Base-by-base conservation (phyloP, 805 yeast genomes). In the Wickerhamomyces alni region DNA sequence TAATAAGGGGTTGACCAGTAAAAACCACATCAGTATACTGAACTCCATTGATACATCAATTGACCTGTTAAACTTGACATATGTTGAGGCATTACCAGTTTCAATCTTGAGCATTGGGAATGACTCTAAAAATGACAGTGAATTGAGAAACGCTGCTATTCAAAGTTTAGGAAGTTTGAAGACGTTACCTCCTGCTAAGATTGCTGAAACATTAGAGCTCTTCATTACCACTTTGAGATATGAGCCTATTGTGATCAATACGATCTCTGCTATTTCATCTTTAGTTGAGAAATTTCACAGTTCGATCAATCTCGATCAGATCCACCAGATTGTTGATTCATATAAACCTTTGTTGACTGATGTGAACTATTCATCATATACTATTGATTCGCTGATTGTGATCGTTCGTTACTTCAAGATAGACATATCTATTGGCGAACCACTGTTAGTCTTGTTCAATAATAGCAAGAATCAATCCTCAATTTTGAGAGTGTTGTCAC, bases 91-190 rank as follows among this genome's bases (percentile, higher is more conserved):
- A 1, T 29, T 55, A 17, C 41, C 48, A 1, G 35, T 42, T 8
- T 50, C 66, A 24, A 66, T 70, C 3, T 48, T 62, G 10, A 50
- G 55, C 2, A 59, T 61, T 29, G 69, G 66, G 5, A 39, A 52
- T 0, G 52, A 61, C 2, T 42, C 64, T 3, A 60, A 67, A 30
- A 52, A 56, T 24, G 69, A 59, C 32, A 54, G 64, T 40, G 70
- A 64, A 27, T 48, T 65, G 6, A 52, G 70, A 42, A 65, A 60
- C 31, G 44, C 46, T n/a, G 66, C 71, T 1, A 55, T 66, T 15
- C 48, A 46, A 30, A 57, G 55, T 3, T 32, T 66, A 11, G 62
- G 63, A 11, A 38, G 46, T 24, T 39, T 66, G 35, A 50, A 47
- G n/a, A 45, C 50, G 2, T 29, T 62, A 21, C 51, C 61, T 13